Percentiles rank a stretch among this genome's conserved stretches.
Conservation (phyloP, 495 filamentous ascomycete species). For the Penicillium cinerascens region DNA sequence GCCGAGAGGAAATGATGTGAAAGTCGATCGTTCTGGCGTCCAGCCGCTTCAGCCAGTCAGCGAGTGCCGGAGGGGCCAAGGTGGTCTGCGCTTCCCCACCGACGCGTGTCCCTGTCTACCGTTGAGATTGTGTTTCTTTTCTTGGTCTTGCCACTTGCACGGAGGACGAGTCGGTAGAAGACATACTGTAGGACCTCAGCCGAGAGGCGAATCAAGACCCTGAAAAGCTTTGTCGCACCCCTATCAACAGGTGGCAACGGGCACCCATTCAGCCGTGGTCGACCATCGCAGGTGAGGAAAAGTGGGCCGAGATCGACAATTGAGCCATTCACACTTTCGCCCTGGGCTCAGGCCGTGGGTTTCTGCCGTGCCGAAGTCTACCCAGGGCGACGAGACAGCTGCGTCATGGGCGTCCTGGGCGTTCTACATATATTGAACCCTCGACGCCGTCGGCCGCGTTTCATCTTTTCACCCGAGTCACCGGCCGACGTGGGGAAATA, state of each 20-base stretch:
- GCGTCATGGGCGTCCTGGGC: slow-evolving; percentile 13
- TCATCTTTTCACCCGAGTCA: slow-evolving; percentile 8
- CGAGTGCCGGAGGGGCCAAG: slow-evolving; percentile 8
- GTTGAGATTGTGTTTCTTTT: background rate
- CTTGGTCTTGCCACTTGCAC: background rate
- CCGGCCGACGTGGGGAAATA: background rate
- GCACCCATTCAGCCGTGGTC: slow-evolving; percentile 14
- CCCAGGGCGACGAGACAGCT: slow-evolving; percentile 13
- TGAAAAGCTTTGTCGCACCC: slow-evolving; percentile 16
- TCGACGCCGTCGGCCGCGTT: background rate
- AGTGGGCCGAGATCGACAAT: slow-evolving; percentile 27
- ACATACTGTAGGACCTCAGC: too few species aligned
- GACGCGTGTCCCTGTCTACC: slow-evolving; percentile 23
- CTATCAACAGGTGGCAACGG: background rate
- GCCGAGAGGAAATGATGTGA: slow-evolving; percentile 21
- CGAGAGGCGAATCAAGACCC: background rate
- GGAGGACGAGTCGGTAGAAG: too few species aligned
- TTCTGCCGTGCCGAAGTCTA: background rate
- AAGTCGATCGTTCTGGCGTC: slow-evolving; percentile 22
- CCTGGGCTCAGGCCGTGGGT: slow-evolving; percentile 10
- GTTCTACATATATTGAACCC: slow-evolving; percentile 22
- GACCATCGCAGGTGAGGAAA: background rate
- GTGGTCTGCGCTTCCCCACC: slow-evolving; percentile 14
- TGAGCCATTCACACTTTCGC: slow-evolving; percentile 9
- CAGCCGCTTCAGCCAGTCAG: slow-evolving; percentile 24